These are phyloP conservation scores for Radiomyces spectabilis DNA, from an alignment of 192 early-diverging fungal species.

Conservation along the genomic window DNA sequence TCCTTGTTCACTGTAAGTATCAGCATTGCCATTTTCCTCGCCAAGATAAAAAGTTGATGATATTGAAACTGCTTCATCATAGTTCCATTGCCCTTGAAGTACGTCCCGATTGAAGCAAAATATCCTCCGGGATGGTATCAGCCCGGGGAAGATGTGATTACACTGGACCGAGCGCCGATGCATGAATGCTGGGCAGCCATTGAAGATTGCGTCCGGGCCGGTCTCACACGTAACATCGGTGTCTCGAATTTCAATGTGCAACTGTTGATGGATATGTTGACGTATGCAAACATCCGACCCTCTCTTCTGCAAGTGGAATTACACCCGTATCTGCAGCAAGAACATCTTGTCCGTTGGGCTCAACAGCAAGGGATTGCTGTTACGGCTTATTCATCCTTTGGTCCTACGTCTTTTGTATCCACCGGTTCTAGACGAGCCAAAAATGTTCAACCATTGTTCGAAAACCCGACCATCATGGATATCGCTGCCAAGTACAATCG, in stretches of 20 bases:
- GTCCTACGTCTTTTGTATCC: slow-evolving; percentile 32
- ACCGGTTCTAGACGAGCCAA: slow-evolving; percentile 13
- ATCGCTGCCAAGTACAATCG: slow-evolving; percentile 46
- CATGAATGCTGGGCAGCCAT: slow-evolving; percentile 64
- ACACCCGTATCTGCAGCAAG: slow-evolving; percentile 68
- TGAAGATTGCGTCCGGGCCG: slow-evolving; percentile 56
- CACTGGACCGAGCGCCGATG: slow-evolving; percentile 37
- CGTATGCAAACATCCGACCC: slow-evolving; percentile 54
- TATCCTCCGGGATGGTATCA: slow-evolving; percentile 44
- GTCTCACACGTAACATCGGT: slow-evolving; percentile 52
- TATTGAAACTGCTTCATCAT: too few species aligned
- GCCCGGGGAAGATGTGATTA: slow-evolving; percentile 16
- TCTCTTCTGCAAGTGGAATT: slow-evolving; percentile 69
- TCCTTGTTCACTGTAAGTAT: slow-evolving; percentile 54
- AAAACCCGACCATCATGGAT: slow-evolving; percentile 34
- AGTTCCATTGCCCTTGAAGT: slow-evolving; percentile 42
- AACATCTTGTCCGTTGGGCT: slow-evolving; percentile 50
- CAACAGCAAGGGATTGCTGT: slow-evolving; percentile 49
- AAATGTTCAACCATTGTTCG: slow-evolving; percentile 32
- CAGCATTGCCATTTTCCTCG: not conserved
- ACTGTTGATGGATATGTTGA: slow-evolving; percentile 46
- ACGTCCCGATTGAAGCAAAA: slow-evolving; percentile 28
- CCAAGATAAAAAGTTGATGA: not conserved
- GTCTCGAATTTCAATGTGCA: slow-evolving; percentile 61
- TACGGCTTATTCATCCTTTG: slow-evolving; percentile 76